Base-by-base conservation (phyloP, 1,284 basidiomycete species). In the Ceratobasidium sp. region DNA sequence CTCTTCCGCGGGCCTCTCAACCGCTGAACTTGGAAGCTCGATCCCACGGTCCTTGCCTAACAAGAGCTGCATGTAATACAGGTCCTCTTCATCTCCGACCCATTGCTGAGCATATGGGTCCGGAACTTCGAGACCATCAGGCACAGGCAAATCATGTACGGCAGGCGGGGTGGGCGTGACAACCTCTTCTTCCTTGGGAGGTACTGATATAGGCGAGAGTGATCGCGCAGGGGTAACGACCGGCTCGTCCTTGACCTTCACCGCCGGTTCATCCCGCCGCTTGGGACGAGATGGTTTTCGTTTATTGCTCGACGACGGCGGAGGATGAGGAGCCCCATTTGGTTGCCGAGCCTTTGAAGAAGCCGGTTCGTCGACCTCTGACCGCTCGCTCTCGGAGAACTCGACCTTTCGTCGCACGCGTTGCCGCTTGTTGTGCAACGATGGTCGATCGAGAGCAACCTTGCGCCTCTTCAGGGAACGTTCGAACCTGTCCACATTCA, bases 41-140 rank as follows among this genome's bases (percentile, higher is more conserved):
- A 74, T 61, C 21, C 53, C 73, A 46, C 74, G 73, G 10, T 72
- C 65, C 52, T 71, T 52, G 39, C 48, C 69, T 58, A 71, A 36
- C 18, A 60, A 39, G 36, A 71, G 58, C 18, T 57, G 69, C 18
- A 71, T n/a, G 45, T 90, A 97, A 82, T 92, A 97, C 34, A 93
- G 80, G 78, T 99, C 97, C 80, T 99, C 97, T 76, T 96, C 96
- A 79, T 98, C 95, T 46, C 89, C 87, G 71, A 92, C 92, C 6
- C 96, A 77, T 8, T 85, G 88, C 34, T 83, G 79, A 14, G 83
- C 82, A 59, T 87, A 83, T 0, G 87, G 87, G 80, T 93, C 87
- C 14, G 84, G 84, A 3, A 65, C 41, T 16, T 39, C 36, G 10
- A 71, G 34, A 32, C 61, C 55, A 34, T 46, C 34, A 58, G 52